Evolutionary conservation across 1,284 basidiomycete genomes (phyloP).

Genomic region (Malassezia brasiliensis): DNA sequence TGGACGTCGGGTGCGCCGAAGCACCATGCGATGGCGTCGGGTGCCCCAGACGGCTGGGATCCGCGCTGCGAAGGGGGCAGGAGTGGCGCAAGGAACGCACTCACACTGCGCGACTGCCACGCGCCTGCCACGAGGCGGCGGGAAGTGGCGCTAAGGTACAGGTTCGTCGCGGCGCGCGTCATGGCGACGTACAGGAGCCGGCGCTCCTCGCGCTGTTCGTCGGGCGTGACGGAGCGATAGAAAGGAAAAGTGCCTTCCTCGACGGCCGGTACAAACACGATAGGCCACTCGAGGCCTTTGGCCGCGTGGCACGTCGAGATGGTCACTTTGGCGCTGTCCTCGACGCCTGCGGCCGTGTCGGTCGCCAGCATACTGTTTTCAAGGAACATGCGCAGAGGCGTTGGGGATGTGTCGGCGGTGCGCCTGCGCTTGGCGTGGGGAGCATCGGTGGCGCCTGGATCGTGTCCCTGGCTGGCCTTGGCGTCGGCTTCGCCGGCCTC

Average conservation of each 20-base stretch:
- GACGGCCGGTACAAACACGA: slow-evolving; percentile 59
- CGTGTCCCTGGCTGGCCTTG: background rate
- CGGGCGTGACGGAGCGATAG: slow-evolving; percentile 56
- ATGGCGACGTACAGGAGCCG: slow-evolving; percentile 81
- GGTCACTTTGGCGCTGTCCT: slow-evolving; percentile 55
- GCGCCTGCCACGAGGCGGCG: slow-evolving; percentile 27
- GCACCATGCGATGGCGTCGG: slow-evolving; percentile 1
- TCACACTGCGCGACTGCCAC: slow-evolving; percentile 20
- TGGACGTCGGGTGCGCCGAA: background rate
- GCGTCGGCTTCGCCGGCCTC: background rate
- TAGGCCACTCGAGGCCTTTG: slow-evolving; percentile 86
- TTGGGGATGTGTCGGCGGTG: background rate
- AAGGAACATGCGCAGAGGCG: slow-evolving; percentile 65
- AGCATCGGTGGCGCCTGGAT: background rate
- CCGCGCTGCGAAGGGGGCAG: slow-evolving; percentile 5
- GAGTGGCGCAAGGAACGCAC: slow-evolving; percentile 24
- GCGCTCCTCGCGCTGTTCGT: slow-evolving; percentile 71
- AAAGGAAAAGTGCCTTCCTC: slow-evolving; percentile 72
- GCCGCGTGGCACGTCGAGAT: slow-evolving; percentile 80
- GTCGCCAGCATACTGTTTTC: slow-evolving; percentile 76
- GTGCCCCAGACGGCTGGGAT: background rate
- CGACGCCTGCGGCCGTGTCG: background rate
- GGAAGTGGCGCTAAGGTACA: slow-evolving; percentile 56
- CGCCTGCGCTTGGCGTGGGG: background rate
- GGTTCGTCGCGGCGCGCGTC: slow-evolving; percentile 69